Conservation (phyloP, 345 rosid genomes). For the Pelargonium nanum region DNA sequence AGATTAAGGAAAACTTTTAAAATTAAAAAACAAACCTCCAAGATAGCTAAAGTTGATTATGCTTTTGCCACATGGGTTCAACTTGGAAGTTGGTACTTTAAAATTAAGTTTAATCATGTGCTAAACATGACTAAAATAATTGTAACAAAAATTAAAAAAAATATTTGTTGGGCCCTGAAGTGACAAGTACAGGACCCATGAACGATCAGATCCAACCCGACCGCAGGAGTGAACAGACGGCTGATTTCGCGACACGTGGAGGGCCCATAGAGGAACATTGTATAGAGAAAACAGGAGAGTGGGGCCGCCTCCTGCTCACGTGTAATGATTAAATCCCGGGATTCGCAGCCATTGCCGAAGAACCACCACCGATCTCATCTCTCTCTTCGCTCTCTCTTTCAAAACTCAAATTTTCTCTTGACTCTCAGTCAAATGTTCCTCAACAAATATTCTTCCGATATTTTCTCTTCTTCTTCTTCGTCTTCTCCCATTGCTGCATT, state of each 20-base stretch:
- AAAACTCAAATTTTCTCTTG: neutral
- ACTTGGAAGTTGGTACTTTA: too few species aligned
- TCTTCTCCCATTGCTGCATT: slow-evolving; percentile 4
- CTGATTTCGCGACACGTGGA: slow-evolving; percentile 13
- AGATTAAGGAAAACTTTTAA: too few species aligned
- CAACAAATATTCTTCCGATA: slow-evolving; percentile 16
- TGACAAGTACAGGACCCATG: too few species aligned
- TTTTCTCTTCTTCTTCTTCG: slow-evolving; percentile 9
- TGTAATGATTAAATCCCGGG: slow-evolving; percentile 23
- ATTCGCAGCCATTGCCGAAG: slow-evolving; percentile 17
- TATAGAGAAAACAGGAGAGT: too few species aligned
- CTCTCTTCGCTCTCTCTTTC: neutral
- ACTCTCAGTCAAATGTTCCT: slow-evolving; percentile 9
- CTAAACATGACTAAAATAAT: too few species aligned
- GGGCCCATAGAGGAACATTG: slow-evolving; percentile 2
- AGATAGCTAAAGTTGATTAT: too few species aligned
- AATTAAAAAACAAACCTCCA: too few species aligned
- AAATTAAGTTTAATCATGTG: too few species aligned
- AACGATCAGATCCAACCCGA: neutral
- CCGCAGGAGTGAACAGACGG: neutral
- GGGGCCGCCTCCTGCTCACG: slow-evolving; percentile 23
- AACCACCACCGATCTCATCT: slow-evolving; percentile 23
- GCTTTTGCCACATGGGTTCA: too few species aligned
- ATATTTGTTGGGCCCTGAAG: too few species aligned
- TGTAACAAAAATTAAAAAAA: too few species aligned